Evolutionary conservation across 2,329 filamentous ascomycete species (phyloP), one percentile per base, ranked within the genome.

Genomic region (Delphinella strobiligena): DNA sequence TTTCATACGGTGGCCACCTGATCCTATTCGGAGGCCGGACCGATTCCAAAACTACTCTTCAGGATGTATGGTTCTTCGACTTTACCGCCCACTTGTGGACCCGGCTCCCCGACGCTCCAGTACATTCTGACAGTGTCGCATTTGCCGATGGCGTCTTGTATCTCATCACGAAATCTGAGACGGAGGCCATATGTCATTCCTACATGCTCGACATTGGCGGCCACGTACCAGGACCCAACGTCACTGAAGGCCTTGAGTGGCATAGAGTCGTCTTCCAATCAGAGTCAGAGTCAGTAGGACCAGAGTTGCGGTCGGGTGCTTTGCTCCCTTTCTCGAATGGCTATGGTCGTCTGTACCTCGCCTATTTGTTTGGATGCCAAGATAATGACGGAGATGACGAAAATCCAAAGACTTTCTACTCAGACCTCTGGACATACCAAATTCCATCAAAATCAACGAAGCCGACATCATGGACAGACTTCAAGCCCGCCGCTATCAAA

Each of bases 41-140:
- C 51, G 69, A 82, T 0, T 69, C 72, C 4, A 69, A 63, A 19
- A 80, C 76, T 9, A 66, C 76, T 3, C 65, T 82, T 3, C 64
- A 67, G 9, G 86, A 93, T 54, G 60, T 88, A 4, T 93, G 86
- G 86, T 74, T 75, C 0, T 93, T 93, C 54, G 76, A 81, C 52
- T 60, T 89, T 17, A 64, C 63, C 35, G 68, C 67, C 5, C 64
- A 68, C 38, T 65, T 68, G 2, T 93, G 86, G 86, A 75, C 68
- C 30, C 68, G 80, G 51, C 67, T 84, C 11, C 49, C 52, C 3
- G 49, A 47, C 34, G 51, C 53, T 7, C 54, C 55, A n/a, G 47
- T 53, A 5, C 46, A 45, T 3, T 51, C 47, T 5, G 42, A 56
- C 2, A 63, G 60, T 38, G 58, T 57, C 12, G 54, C 61, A 1